These are phyloP conservation scores for Leishmania gerbilli DNA, from an alignment of 208 protist species.

Conservation along the genomic window DNA sequence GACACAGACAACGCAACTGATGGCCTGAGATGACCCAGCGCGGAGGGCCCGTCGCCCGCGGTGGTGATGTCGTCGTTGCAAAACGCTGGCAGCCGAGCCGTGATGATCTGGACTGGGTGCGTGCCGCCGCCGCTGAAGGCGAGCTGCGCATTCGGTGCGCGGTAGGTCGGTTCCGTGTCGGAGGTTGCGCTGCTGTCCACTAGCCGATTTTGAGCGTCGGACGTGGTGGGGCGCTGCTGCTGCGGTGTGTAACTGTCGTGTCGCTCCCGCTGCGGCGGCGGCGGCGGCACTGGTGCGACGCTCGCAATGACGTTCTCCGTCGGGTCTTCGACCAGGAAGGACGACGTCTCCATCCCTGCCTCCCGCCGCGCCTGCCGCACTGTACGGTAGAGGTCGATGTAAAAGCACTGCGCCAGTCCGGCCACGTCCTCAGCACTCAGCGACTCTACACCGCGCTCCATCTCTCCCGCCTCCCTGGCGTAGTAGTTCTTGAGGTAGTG, in stretches of 20 bases:
- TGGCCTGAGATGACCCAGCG: background rate
- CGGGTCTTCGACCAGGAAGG: conserved; percentile 59
- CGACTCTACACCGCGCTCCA: conserved; percentile 56
- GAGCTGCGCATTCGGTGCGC: conserved; percentile 21
- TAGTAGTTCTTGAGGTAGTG: conserved; percentile 78
- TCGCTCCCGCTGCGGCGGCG: conserved; percentile 18
- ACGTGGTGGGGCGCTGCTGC: background rate
- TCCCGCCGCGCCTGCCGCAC: conserved; percentile 46
- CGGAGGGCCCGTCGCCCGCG: background rate
- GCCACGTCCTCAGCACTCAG: conserved; percentile 71
- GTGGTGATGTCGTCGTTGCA: conserved; percentile 30
- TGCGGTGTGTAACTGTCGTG: background rate
- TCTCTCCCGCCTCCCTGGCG: conserved; percentile 56
- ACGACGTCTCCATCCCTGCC: conserved; percentile 40
- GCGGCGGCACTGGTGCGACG: background rate
- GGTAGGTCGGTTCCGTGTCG: conserved; percentile 6
- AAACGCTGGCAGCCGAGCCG: conserved; percentile 24
- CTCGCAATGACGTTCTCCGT: conserved; percentile 24
- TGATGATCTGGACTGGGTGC: conserved; percentile 28
- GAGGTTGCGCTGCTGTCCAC: conserved; percentile 1
- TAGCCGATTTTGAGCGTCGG: background rate
- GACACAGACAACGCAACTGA: background rate
- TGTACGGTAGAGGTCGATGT: conserved; percentile 68
- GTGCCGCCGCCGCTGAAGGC: conserved; percentile 30
- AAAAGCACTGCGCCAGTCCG: conserved; percentile 74